Conservation (phyloP, 768 basidiomycete genomes). For the Pleurotus pulmonarius region DNA sequence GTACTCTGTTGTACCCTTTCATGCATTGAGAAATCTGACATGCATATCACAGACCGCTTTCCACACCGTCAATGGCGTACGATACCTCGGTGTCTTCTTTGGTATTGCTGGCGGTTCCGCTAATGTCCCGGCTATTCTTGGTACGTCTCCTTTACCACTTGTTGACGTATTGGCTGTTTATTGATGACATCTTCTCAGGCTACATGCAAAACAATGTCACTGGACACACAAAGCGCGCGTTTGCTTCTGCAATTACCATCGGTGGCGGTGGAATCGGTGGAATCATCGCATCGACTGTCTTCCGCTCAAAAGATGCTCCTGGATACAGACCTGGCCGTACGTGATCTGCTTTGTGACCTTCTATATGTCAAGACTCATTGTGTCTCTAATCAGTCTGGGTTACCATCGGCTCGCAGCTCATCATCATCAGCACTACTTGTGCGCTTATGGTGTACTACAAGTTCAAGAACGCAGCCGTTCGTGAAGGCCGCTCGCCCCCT, state of each 20-base stretch:
- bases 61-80: not conserved
- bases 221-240: conserved; percentile 33
- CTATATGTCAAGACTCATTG: not conserved
- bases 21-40: not conserved
- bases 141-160: conserved; percentile 20
- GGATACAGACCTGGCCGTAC: conserved; percentile 12
- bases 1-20: not conserved
- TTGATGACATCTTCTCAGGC: not conserved
- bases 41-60: not conserved
- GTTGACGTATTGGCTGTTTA: conserved; percentile 21
- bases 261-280: conserved; percentile 35
- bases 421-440: conserved; percentile 24
- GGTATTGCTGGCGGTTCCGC: conserved; percentile 30
- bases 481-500: conserved; percentile 26
- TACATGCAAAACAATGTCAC: conserved; percentile 26
- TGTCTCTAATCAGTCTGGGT: conserved; percentile 28
- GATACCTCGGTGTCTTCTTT: conserved; percentile 25
- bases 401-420: conserved; percentile 30
- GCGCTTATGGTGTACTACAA: conserved; percentile 24
- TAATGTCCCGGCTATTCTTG: conserved; percentile 31
- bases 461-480: conserved; percentile 24
- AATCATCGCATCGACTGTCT: conserved; percentile 34
- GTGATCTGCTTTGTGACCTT: not conserved
- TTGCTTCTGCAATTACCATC: conserved; percentile 33
- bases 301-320: conserved; percentile 30